phyloP scores from a whole-genome alignment of 768 basidiomycete species.

The Collybia sordida region DNA sequence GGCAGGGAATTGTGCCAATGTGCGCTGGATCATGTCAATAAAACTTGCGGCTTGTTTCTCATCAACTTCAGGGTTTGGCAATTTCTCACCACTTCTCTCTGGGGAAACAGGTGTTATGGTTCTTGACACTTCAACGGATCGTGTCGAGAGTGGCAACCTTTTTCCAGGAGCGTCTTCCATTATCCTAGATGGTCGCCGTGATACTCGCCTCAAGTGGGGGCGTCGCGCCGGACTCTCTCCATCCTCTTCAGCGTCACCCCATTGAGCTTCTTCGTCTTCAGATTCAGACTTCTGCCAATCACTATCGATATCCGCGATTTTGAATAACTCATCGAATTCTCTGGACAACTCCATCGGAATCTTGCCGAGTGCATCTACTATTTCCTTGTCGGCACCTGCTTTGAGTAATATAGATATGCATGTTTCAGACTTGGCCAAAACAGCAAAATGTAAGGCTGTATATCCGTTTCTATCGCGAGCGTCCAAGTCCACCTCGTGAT shows the following conservation, averaged over 20 bases:
- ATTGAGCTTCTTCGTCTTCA: conserved; percentile 54
- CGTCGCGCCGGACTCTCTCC: conserved; percentile 41
- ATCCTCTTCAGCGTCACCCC: conserved; percentile 73
- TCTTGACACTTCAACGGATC: conserved; percentile 31
- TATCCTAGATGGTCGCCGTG: conserved; percentile 30
- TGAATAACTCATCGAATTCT: conserved; percentile 36
- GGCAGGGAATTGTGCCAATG: conserved; percentile 60
- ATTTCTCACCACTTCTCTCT: conserved; percentile 23
- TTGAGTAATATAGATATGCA: conserved; percentile 70
- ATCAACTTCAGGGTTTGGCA: conserved; percentile 21
- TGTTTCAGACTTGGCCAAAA: conserved; percentile 56
- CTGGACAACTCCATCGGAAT: conserved; percentile 61
- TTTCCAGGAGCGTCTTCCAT: conserved; percentile 20
- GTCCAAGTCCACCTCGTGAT: conserved; percentile 76
- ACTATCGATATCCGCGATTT: conserved; percentile 22
- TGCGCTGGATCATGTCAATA: conserved; percentile 75
- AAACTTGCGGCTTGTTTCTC: conserved; percentile 54
- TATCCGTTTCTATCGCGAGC: conserved; percentile 86
- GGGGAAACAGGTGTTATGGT: conserved; percentile 22
- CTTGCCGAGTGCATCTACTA: conserved; percentile 71
- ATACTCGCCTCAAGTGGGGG: conserved; percentile 29
- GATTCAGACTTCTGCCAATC: conserved; percentile 23
- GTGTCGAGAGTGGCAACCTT: conserved; percentile 21
- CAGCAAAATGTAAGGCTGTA: conserved; percentile 88
- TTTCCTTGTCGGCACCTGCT: conserved; percentile 78